Percentiles rank a stretch among this genome's conserved stretches.
These are phyloP conservation scores for Candida sanyaensis DNA, from an alignment of 1,139 yeast species.

Conservation along the genomic window DNA sequence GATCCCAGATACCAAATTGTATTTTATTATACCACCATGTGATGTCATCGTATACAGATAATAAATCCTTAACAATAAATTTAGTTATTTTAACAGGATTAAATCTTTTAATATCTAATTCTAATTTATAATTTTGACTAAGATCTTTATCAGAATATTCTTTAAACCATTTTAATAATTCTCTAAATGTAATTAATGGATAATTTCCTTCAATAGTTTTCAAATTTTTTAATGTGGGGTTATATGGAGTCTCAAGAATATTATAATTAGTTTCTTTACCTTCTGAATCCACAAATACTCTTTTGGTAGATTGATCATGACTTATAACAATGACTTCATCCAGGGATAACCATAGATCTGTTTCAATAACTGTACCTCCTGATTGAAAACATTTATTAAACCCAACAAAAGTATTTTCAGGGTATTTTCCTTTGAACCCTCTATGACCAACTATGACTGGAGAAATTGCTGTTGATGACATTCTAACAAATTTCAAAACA, in stretches of 20 bases:
- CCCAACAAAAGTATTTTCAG: constrained; percentile 80
- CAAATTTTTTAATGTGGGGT: constrained; percentile 46
- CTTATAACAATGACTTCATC: constrained; percentile 77
- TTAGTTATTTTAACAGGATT: constrained; percentile 63
- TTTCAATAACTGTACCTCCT: constrained; percentile 76
- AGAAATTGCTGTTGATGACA: constrained; percentile 10
- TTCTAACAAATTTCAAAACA: neutral
- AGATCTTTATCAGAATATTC: constrained; percentile 29
- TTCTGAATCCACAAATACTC: constrained; percentile 57
- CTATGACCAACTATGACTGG: constrained; percentile 47
- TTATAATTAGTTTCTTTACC: constrained; percentile 41
- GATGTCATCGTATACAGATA: constrained; percentile 48
- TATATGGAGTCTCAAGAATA: constrained; percentile 43
- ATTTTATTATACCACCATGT: constrained; percentile 68
- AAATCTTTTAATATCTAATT: constrained; percentile 81
- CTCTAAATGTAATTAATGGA: constrained; percentile 60
- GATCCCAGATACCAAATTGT: constrained; percentile 82
- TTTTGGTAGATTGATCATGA: constrained; percentile 64
- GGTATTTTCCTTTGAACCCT: constrained; percentile 60
- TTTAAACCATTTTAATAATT: constrained; percentile 61
- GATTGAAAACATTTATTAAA: constrained; percentile 68
- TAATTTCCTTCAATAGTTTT: constrained; percentile 58
- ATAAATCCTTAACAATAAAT: constrained; percentile 51
- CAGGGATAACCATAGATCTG: constrained; percentile 76
- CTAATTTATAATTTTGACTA: constrained; percentile 38